Evolutionary conservation across 1,284 basidiomycete genomes (phyloP).

Genomic region (Pseudozyma flocculosa): DNA sequence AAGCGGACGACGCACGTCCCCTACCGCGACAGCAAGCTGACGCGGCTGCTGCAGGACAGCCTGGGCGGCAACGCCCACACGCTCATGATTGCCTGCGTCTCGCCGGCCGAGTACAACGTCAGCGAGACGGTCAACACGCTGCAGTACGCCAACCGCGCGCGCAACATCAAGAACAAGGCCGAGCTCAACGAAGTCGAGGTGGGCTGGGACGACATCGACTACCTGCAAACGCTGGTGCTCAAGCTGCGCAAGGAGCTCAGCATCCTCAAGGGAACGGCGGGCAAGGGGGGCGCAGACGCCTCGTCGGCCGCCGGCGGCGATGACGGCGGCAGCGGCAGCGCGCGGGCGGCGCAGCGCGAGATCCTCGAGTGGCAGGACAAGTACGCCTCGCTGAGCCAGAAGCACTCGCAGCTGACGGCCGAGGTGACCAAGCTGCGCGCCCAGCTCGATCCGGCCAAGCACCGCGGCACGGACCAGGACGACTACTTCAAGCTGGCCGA

Average conservation of each 20-base stretch:
- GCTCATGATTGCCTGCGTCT: slow-evolving; percentile 97
- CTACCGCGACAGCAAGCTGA: slow-evolving; percentile 96
- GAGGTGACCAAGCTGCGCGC: slow-evolving; percentile 68
- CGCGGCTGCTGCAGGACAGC: slow-evolving; percentile 88
- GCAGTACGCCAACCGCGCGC: slow-evolving; percentile 94
- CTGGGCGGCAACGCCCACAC: slow-evolving; percentile 98
- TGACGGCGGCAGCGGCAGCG: slow-evolving; percentile 18
- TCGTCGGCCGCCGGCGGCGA: slow-evolving; percentile 9
- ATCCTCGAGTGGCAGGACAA: slow-evolving; percentile 75
- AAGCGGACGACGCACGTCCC: slow-evolving; percentile 71
- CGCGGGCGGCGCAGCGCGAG: slow-evolving; percentile 62
- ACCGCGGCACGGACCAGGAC: slow-evolving; percentile 60
- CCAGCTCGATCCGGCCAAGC: slow-evolving; percentile 49
- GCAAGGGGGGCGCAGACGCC: slow-evolving; percentile 7
- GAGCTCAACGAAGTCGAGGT: slow-evolving; percentile 91
- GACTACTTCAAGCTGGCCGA: slow-evolving; percentile 95
- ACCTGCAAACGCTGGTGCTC: slow-evolving; percentile 69
- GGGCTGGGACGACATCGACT: slow-evolving; percentile 97
- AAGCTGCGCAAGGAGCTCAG: slow-evolving; percentile 80
- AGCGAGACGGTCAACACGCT: slow-evolving; percentile 94
- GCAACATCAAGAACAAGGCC: slow-evolving; percentile 94
- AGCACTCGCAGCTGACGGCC: slow-evolving; percentile 80
- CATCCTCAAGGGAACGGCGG: slow-evolving; percentile 67
- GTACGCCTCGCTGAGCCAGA: slow-evolving; percentile 78
- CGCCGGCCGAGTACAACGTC: slow-evolving; percentile 91